Evolutionary conservation across 176 grass and related monocot genomes (phyloP), one percentile per base, ranked within the genome.

Genomic region (Carex scoparia): DNA sequence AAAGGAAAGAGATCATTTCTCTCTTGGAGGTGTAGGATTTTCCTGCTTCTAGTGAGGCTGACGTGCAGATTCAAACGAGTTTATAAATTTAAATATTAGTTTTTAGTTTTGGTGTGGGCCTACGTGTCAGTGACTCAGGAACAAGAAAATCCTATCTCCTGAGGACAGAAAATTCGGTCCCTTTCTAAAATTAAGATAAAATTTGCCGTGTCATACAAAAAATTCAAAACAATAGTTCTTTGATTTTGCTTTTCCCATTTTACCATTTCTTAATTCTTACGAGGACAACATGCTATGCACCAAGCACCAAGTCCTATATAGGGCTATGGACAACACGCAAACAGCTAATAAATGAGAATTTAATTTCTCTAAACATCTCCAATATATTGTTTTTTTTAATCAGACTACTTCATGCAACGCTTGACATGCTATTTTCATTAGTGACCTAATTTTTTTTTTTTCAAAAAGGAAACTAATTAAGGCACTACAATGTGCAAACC

Each of bases 271-370:
- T 13, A 10, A 58, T 30, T 54, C 12, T 18, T 13, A 81, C 23
- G 57, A 81, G 58, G 27, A 63, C 16, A 69, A 83, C 81, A 83
- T 68, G 62, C 14, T 9, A 1, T 55, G 81, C 81, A 83, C 81
- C 81, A 69, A 56, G 40, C 63, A 6, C 44, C 58, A 49, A 54
- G 48, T 51, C 48, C 48, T 51, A 10, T 49, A 49, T 40, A 40
- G 32, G 32, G 62, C 18, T 32, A 75, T 76, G 33, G 49, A 57
- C 49, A 57, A 78, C 74, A 57, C 71, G 10, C 48, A 78, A 16
- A 78, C 11, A 78, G 74, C 42, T 78, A 48, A 78, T 78, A 57
- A 78, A 78, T 32, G 12, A 4, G 11, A n/a, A 11, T 49, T 49
- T 49, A 53, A 10, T 37, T 74, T 74, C 10, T 53, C 28, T 56